Evolutionary conservation across 2,329 filamentous ascomycete genomes (phyloP).

Genomic region (Atkinsonella hypoxylon): DNA sequence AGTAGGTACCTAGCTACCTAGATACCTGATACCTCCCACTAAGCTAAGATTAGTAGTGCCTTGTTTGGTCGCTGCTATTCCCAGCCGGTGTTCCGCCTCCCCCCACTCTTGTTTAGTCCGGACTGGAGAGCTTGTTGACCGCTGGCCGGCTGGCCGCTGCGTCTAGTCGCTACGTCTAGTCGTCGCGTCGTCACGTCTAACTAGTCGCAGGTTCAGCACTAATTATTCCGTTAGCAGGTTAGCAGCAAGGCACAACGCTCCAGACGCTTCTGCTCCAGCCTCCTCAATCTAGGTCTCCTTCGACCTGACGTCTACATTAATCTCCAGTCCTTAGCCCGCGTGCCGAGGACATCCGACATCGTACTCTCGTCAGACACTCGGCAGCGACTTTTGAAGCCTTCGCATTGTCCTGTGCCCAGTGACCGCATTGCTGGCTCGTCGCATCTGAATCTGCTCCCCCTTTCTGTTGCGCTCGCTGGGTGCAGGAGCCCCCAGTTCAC

Average conservation of each 20-base stretch:
- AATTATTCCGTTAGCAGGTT: no score
- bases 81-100: conserved; percentile 7
- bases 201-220: no score
- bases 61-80: not conserved
- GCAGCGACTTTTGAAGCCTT: not conserved
- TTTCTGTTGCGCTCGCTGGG: conserved; percentile 4
- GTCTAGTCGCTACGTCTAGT: no score
- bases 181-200: no score
- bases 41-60: no score
- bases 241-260: no score
- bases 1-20: no score
- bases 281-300: not conserved
- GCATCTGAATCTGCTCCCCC: conserved; percentile 7
- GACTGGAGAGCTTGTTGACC: not conserved
- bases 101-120: conserved; percentile 7
- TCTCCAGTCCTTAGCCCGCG: not conserved
- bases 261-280: not conserved
- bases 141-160: no score
- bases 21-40: no score
- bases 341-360: conserved; percentile 4
- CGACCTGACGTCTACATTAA: conserved; percentile 5
- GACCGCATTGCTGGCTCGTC: conserved; percentile 10
- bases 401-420: not conserved
- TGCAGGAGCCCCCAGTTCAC: not conserved
- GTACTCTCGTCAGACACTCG: not conserved